phyloP scores from a whole-genome alignment of 176 grass and related monocot genomes.

The Zea luxurians region DNA sequence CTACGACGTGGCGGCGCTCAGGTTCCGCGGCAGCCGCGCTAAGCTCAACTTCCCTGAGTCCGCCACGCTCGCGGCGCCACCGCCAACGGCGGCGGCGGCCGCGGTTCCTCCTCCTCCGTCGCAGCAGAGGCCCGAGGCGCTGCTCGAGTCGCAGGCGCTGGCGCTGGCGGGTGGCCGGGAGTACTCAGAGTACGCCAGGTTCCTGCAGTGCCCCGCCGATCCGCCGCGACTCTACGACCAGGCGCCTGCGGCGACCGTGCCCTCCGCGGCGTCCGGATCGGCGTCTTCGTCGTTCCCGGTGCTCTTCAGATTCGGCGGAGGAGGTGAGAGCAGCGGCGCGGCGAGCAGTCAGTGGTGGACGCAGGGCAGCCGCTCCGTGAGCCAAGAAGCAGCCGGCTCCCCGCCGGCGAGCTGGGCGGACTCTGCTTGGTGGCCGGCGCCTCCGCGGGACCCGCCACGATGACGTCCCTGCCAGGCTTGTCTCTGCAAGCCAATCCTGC shows the following conservation, averaged over 20 bases:
- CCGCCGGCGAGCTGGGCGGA: too few species aligned
- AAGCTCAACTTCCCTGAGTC: constrained; percentile 72
- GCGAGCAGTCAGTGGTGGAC: not conserved
- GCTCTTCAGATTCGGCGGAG: constrained; percentile 11
- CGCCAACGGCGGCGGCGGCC: not conserved
- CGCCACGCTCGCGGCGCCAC: constrained; percentile 25
- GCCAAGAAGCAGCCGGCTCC: not conserved
- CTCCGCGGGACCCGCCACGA: too few species aligned
- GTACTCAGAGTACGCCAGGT: constrained; percentile 46
- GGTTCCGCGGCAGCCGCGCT: constrained; percentile 74
- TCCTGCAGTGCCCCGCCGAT: constrained; percentile 29
- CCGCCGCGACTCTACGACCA: constrained; percentile 26
- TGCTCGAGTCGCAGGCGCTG: not conserved
- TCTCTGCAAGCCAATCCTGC: too few species aligned
- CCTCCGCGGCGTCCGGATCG: not conserved
- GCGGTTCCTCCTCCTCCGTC: not conserved
- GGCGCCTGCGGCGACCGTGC: not conserved
- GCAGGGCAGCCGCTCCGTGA: not conserved
- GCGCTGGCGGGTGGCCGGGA: not conserved
- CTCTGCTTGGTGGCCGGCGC: too few species aligned
- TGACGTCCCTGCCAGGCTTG: too few species aligned
- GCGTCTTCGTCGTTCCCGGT: constrained; percentile 25
- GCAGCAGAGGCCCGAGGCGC: not conserved
- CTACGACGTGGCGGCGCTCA: constrained; percentile 72
- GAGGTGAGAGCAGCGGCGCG: not conserved